Conservation (phyloP, 2,329 filamentous ascomycete genomes). For the Penicillium sp. region DNA sequence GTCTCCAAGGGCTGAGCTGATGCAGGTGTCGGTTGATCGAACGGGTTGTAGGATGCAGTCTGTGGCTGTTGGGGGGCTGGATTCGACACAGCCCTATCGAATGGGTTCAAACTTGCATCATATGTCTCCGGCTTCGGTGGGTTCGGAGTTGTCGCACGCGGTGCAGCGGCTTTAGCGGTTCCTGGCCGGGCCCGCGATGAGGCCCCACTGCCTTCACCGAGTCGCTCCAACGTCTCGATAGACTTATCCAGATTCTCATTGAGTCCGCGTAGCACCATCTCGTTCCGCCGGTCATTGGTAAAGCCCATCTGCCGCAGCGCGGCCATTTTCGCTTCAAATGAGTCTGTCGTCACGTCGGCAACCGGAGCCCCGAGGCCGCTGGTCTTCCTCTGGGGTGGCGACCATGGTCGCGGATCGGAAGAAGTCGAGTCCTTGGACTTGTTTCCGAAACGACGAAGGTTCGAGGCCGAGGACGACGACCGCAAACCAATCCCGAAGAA, state of each 20-base stretch:
- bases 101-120: slow-evolving; percentile 57
- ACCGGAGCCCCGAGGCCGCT: slow-evolving; percentile 63
- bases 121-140: slow-evolving; percentile 46
- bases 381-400: slow-evolving; percentile 29
- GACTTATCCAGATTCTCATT: slow-evolving; percentile 81
- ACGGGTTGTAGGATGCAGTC: slow-evolving; percentile 60
- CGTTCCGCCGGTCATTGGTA: slow-evolving; percentile 72
- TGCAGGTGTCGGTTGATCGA: slow-evolving; percentile 46
- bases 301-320: slow-evolving; percentile 90
- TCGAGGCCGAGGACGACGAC: slow-evolving; percentile 66
- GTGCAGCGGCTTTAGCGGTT: slow-evolving; percentile 18
- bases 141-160: slow-evolving; percentile 18
- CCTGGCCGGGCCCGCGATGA: slow-evolving; percentile 46
- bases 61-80: slow-evolving; percentile 27
- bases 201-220: slow-evolving; percentile 64
- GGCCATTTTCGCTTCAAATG: slow-evolving; percentile 67
- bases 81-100: slow-evolving; percentile 51
- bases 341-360: slow-evolving; percentile 41
- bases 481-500: slow-evolving; percentile 61
- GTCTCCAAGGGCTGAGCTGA: slow-evolving; percentile 51
- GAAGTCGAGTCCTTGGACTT: slow-evolving; percentile 45
- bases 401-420: slow-evolving; percentile 23
- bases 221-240: slow-evolving; percentile 74
- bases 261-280: slow-evolving; percentile 72
- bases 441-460: slow-evolving; percentile 53